These are phyloP conservation scores for Ascodesmis nigricans DNA, from an alignment of 495 filamentous ascomycete species.

Conservation along the genomic window DNA sequence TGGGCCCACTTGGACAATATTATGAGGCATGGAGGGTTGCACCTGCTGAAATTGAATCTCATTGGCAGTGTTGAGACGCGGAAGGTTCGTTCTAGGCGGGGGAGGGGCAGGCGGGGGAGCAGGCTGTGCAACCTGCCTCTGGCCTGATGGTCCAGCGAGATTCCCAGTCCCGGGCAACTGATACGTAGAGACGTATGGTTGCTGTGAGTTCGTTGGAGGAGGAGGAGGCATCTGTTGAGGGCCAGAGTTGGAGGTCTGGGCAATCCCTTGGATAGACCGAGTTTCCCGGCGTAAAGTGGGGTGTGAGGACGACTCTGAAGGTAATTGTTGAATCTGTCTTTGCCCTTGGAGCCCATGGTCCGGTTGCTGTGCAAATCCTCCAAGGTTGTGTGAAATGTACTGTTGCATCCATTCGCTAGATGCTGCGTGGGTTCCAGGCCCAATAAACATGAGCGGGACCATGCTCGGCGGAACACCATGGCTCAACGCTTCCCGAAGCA, in stretches of 20 bases:
- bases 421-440: constrained; percentile 43
- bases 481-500: constrained; percentile 57
- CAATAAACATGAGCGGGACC: constrained; percentile 75
- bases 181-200: constrained; percentile 2
- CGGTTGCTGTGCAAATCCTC: constrained; percentile 31
- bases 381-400: constrained; percentile 32
- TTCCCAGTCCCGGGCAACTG: constrained; percentile 19
- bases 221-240: constrained; percentile 14
- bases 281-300: constrained; percentile 27
- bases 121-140: constrained; percentile 26
- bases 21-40: constrained; percentile 2
- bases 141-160: constrained; percentile 16
- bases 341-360: constrained; percentile 25
- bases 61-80: constrained; percentile 6
- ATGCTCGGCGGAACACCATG: constrained; percentile 68
- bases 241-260: constrained; percentile 19
- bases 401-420: constrained; percentile 57
- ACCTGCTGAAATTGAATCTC: constrained; percentile 4
- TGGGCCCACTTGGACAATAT: not conserved
- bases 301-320: too few species aligned
- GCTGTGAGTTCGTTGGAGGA: not conserved
- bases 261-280: constrained; percentile 12
- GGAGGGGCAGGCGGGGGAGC: constrained; percentile 33
- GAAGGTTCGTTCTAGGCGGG: constrained; percentile 26
- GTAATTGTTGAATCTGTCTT: constrained; percentile 7